Base-by-base conservation (phyloP, 805 yeast genomes). In the Torulaspora indica region DNA sequence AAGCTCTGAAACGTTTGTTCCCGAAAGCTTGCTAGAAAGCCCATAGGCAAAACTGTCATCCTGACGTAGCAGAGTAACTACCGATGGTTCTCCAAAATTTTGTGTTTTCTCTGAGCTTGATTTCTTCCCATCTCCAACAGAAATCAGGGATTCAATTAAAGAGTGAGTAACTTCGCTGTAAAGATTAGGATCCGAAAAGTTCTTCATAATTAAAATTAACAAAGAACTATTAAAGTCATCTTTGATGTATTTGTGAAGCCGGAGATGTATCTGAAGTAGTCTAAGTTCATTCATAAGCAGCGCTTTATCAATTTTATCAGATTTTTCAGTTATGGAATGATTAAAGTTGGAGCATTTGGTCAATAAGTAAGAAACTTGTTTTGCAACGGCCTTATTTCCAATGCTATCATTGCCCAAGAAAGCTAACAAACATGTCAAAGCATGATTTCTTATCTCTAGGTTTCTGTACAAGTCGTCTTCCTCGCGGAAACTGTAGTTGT, bases 381-480 rank as follows among this genome's bases (percentile, higher is more conserved):
- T 66, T 1, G 76, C 64, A 9, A 73, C 63, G 18, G 10, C 10
- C 20, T 74, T 75, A 5, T 63, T 61, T 2, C 75, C 71, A 0
- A 77, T 49, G 2, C 66, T 52, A 10, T 63, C 54, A 32, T 62
- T 59, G 42, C 71, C 72, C 40, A 79, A 52, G 56, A 78, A 82
- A 6, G 77, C 71, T 20, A 76, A 54, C 13, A 84, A 57, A 36
- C 85, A 79, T 1, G 79, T 71, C 36, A 85, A 60, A 0, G 87
- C 76, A 48, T 77, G 76, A 48, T 77, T 72, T 47, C 83, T 73
- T 5, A 80, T 71, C 51, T 79, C 81, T 40, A 69, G 62, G 42
- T 63, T 72, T 60, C 70, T 66, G 13, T 62, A 58, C 2, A 73
- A 56, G 13, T 61, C 69, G 17, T 64, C 65, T 20, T 61, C 65